Percentiles rank a stretch among this genome's conserved stretches.
These are phyloP conservation scores for Cercospora zeae-maydis DNA, from an alignment of 2,329 filamentous ascomycete genomes.

Conservation along the genomic window DNA sequence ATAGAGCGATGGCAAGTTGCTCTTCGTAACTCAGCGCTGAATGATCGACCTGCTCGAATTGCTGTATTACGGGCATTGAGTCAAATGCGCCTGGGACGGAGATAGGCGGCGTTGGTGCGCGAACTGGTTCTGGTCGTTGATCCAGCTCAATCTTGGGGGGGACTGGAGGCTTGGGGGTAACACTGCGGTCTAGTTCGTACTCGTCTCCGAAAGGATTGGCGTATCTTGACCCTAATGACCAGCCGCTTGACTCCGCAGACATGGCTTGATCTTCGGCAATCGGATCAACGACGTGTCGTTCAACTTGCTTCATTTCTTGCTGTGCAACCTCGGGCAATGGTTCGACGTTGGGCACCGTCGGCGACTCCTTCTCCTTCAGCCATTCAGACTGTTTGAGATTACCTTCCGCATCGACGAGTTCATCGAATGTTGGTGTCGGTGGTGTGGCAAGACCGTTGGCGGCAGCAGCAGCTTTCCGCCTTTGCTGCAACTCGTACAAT, in stretches of 20 bases:
- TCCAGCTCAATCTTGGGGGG: slow-evolving; percentile 44
- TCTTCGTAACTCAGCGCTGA: slow-evolving; percentile 36
- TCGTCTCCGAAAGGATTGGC: slow-evolving; percentile 49
- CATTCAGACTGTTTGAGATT: slow-evolving; percentile 25
- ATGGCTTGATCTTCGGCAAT: slow-evolving; percentile 15
- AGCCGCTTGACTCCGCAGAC: slow-evolving; percentile 34
- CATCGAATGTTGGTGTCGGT: slow-evolving; percentile 33
- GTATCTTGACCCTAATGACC: slow-evolving; percentile 41
- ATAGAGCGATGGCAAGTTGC: slow-evolving; percentile 38
- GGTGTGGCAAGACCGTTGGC: slow-evolving; percentile 21
- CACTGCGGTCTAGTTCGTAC: slow-evolving; percentile 37
- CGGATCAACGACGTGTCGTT: slow-evolving; percentile 26
- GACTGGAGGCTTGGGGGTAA: slow-evolving; percentile 44
- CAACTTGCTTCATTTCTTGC: slow-evolving; percentile 28
- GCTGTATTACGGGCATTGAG: slow-evolving; percentile 4
- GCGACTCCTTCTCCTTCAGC: slow-evolving; percentile 20
- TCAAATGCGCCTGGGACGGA: slow-evolving; percentile 24
- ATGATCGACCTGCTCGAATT: slow-evolving; percentile 18
- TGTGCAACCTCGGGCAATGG: slow-evolving; percentile 20
- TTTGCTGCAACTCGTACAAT: slow-evolving; percentile 35
- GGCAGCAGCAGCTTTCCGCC: slow-evolving; percentile 23
- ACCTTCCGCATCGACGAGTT: slow-evolving; percentile 34
- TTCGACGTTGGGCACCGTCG: slow-evolving; percentile 20
- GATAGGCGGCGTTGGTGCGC: slow-evolving; percentile 21
- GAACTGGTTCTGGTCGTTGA: slow-evolving; percentile 7